Evolutionary conservation across 257 asterid genomes (phyloP).

Genomic region (Leptodermis oblonga): DNA sequence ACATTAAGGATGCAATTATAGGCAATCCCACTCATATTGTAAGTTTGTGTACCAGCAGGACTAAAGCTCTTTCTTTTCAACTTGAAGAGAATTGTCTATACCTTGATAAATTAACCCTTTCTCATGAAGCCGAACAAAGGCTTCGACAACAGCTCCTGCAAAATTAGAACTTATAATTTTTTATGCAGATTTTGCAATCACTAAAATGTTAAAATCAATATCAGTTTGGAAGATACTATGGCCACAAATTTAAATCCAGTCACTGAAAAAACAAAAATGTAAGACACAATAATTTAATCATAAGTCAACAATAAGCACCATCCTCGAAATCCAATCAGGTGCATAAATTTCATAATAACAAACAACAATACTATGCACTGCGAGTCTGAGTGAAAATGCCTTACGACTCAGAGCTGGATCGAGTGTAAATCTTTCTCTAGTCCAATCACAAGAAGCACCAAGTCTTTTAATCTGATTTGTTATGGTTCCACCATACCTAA

Average conservation of each 20-base stretch:
- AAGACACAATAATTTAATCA: not conserved
- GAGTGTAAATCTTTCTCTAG: conserved; percentile 86
- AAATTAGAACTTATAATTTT: conserved; percentile 23
- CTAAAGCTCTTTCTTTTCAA: not conserved
- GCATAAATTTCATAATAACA: not conserved
- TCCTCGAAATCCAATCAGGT: not conserved
- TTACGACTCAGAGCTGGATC: conserved; percentile 98
- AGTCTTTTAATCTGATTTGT: conserved; percentile 96
- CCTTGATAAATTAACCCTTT: conserved; percentile 97
- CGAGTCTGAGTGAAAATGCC: conserved; percentile 46
- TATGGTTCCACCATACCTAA: conserved; percentile 96
- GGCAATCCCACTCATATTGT: not conserved
- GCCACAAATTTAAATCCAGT: not conserved
- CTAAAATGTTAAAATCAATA: not conserved
- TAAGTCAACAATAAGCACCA: not conserved
- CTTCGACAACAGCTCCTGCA: conserved; percentile 93
- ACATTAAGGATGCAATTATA: not conserved
- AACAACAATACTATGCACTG: conserved; percentile 32
- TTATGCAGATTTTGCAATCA: not conserved
- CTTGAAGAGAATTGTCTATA: conserved; percentile 18
- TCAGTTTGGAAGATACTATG: not conserved
- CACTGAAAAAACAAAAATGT: not conserved
- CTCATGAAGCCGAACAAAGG: conserved; percentile 93
- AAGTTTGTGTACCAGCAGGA: not conserved
- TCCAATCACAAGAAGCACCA: conserved; percentile 99